Conservation (phyloP, 2,329 filamentous ascomycete genomes). For the Fusarium tricinctum region DNA sequence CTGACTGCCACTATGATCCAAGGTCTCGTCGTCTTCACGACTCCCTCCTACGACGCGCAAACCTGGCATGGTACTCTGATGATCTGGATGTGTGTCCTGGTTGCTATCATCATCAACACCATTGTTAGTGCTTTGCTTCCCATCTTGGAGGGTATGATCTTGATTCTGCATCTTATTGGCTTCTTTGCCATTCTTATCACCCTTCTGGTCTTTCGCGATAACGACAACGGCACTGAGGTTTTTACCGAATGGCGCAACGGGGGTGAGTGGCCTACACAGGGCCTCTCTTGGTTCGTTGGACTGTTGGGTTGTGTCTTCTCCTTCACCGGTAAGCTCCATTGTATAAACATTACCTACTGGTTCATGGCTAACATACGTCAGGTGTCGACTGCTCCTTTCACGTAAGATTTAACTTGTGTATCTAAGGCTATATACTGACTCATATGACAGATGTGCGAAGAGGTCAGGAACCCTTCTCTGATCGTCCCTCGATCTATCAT, state of each 20-base stretch:
- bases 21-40: conserved; percentile 41
- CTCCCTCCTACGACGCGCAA: conserved; percentile 33
- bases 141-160: conserved; percentile 58
- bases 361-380: conserved; percentile 12
- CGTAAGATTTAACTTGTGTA: not conserved
- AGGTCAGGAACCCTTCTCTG: conserved; percentile 42
- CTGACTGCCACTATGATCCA: conserved; percentile 50
- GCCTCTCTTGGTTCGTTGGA: conserved; percentile 46
- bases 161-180: conserved; percentile 60
- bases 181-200: conserved; percentile 60
- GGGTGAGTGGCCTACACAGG: conserved; percentile 41
- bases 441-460: conserved; percentile 40
- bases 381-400: conserved; percentile 47
- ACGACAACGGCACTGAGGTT: conserved; percentile 48
- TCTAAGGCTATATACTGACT: not conserved
- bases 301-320: conserved; percentile 45
- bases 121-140: conserved; percentile 49
- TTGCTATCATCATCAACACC: conserved; percentile 59
- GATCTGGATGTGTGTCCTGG: conserved; percentile 57
- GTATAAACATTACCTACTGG: fast-evolving
- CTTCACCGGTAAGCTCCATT: conserved; percentile 37
- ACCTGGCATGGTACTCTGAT: conserved; percentile 51
- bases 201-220: conserved; percentile 50
- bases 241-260: conserved; percentile 50
- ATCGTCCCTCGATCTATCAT: conserved; percentile 45